These are phyloP conservation scores for Candida nitratophila DNA, from an alignment of 805 yeast species.

Conservation along the genomic window DNA sequence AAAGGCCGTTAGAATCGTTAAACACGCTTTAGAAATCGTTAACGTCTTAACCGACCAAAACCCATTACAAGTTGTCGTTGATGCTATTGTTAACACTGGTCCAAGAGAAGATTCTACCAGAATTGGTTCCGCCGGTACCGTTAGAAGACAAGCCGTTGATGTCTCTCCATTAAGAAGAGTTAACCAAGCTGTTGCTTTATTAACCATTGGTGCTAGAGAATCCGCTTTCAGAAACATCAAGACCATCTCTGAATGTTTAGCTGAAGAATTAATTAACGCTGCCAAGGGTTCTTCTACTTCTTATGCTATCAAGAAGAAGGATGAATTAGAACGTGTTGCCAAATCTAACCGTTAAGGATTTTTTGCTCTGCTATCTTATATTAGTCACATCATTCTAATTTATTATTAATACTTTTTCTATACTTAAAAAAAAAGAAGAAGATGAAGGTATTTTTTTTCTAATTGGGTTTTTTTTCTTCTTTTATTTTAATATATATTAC, in stretches of 20 bases:
- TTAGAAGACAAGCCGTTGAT: constrained; percentile 99
- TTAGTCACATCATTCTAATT: not conserved
- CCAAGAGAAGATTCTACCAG: constrained; percentile 99
- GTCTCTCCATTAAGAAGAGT: constrained; percentile 99
- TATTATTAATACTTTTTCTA: not conserved
- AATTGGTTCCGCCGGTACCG: constrained; percentile 99
- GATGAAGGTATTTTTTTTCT: not conserved
- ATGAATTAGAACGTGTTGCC: constrained; percentile 99
- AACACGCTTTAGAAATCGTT: constrained; percentile 98
- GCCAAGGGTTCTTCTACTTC: constrained; percentile 99
- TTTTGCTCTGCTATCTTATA: not conserved
- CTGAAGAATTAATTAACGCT: constrained; percentile 99
- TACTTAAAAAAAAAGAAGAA: too few relatives aligned
- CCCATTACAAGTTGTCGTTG: constrained; percentile 99
- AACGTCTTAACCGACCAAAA: constrained; percentile 95
- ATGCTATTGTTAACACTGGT: constrained; percentile 99
- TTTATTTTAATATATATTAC: too few relatives aligned
- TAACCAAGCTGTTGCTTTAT: constrained; percentile 96
- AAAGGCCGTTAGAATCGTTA: constrained; percentile 99
- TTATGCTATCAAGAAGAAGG: constrained; percentile 99
- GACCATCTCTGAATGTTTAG: constrained; percentile 99
- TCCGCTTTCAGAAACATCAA: constrained; percentile 99
- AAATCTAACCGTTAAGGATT: constrained; percentile 95
- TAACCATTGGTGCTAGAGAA: constrained; percentile 99
- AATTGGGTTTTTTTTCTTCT: not conserved